Conservation (phyloP, 2,329 filamentous ascomycete genomes). For the Escovopsis sp. region DNA sequence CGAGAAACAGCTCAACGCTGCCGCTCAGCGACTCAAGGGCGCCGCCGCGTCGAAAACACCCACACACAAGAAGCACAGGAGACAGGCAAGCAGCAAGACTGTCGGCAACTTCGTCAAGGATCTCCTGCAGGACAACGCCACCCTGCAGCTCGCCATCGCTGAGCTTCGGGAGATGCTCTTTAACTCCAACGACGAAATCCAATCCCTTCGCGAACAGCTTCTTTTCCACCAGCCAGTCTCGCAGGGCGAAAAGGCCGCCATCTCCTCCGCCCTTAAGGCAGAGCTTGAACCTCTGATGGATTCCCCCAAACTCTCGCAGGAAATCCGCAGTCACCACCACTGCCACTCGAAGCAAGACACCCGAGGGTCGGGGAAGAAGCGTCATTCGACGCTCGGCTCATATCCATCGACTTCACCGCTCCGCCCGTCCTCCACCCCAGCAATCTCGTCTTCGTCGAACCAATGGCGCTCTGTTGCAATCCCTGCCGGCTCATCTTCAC, state of each 20-base stretch:
- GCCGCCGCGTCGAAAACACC: conserved; percentile 58
- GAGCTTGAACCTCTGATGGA: conserved; percentile 47
- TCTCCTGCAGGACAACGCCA: conserved; percentile 88
- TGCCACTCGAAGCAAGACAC: conserved; percentile 58
- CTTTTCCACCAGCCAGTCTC: conserved; percentile 59
- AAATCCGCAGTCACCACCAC: conserved; percentile 88
- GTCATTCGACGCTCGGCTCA: conserved; percentile 45
- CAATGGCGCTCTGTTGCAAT: conserved; percentile 24
- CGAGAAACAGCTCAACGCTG: conserved; percentile 67
- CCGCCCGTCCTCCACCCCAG: conserved; percentile 25
- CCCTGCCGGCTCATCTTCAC: conserved; percentile 26
- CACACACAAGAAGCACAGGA: conserved; percentile 41
- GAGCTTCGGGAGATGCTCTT: conserved; percentile 84
- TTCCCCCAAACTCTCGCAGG: conserved; percentile 37
- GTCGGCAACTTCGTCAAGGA: conserved; percentile 96
- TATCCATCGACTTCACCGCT: conserved; percentile 40
- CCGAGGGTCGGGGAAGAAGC: conserved; percentile 57
- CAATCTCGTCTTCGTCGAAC: conserved; percentile 14
- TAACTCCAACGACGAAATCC: conserved; percentile 88
- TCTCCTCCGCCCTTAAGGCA: conserved; percentile 46
- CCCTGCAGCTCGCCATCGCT: conserved; percentile 78
- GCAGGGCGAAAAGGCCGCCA: conserved; percentile 23
- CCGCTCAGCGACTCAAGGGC: conserved; percentile 67
- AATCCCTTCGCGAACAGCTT: conserved; percentile 69
- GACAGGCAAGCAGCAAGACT: conserved; percentile 45